These are phyloP conservation scores for Elaeis oleifera DNA, from an alignment of 202 grass and related monocot genomes.

Conservation along the genomic window DNA sequence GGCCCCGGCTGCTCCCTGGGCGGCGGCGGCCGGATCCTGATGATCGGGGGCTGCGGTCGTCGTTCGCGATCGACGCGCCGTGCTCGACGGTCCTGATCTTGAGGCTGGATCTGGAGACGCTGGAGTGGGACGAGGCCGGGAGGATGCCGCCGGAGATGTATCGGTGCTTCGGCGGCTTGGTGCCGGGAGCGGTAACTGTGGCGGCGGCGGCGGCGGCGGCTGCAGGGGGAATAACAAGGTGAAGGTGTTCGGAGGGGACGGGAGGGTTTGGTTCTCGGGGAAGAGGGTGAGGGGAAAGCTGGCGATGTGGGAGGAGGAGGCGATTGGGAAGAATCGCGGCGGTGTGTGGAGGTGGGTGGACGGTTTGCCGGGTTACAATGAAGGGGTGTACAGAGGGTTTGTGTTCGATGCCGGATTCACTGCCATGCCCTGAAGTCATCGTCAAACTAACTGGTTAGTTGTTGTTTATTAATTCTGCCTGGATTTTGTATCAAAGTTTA, in stretches of 20 bases:
- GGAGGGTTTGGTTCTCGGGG: conserved; percentile 92
- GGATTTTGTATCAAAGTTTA: not conserved
- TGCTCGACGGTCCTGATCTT: conserved; percentile 96
- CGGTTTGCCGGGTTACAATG: conserved; percentile 15
- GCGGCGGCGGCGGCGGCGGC: conserved; percentile 1
- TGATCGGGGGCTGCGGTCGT: conserved; percentile 84
- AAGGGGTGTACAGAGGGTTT: conserved; percentile 24
- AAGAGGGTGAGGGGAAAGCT: conserved; percentile 78
- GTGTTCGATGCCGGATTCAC: conserved; percentile 27
- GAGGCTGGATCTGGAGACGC: conserved; percentile 59
- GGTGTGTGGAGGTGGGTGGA: conserved; percentile 23
- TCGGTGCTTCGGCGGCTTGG: conserved; percentile 60
- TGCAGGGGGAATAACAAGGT: conserved; percentile 68
- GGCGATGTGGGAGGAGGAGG: conserved; percentile 94
- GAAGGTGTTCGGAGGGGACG: conserved; percentile 95
- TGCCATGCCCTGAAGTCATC: not conserved
- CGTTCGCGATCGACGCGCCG: conserved; percentile 69
- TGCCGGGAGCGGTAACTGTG: conserved; percentile 27
- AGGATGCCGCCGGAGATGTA: conserved; percentile 91
- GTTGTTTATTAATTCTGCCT: not conserved
- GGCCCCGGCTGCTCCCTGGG: conserved; percentile 66
- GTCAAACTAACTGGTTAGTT: not conserved
- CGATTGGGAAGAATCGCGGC: conserved; percentile 27
- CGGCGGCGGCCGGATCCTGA: conserved; percentile 53
- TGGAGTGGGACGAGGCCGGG: conserved; percentile 97